phyloP scores from a whole-genome alignment of 176 grass and related monocot genomes.

The Microstegium vimineum region DNA sequence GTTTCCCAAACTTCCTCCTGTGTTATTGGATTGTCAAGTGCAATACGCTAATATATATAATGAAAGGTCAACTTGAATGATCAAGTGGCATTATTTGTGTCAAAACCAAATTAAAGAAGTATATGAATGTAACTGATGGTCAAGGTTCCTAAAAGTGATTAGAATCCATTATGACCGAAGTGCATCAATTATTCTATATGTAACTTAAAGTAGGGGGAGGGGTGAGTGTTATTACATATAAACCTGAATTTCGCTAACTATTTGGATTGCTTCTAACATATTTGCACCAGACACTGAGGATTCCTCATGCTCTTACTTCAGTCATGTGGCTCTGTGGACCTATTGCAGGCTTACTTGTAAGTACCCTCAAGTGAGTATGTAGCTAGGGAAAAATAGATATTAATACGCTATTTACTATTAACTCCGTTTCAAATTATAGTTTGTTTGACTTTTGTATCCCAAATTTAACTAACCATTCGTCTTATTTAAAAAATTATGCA shows the following conservation, averaged over 20 bases:
- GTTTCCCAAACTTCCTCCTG: too few relatives aligned
- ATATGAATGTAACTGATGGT: not conserved
- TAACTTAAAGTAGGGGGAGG: not conserved
- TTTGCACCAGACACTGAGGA: constrained; percentile 56
- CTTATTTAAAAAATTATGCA: too few relatives aligned
- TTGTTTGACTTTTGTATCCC: too few relatives aligned
- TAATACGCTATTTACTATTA: not conserved
- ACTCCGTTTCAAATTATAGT: too few relatives aligned
- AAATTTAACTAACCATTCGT: too few relatives aligned
- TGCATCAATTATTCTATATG: not conserved
- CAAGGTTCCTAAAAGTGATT: not conserved
- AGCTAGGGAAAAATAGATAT: not conserved
- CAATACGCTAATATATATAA: too few relatives aligned
- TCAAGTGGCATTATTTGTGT: too few relatives aligned
- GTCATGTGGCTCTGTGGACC: constrained; percentile 85
- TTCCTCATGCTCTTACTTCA: constrained; percentile 75
- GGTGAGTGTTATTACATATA: not conserved
- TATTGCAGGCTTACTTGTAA: constrained; percentile 81
- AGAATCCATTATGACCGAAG: not conserved
- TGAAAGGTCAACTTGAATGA: too few relatives aligned
- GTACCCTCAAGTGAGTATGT: constrained; percentile 3
- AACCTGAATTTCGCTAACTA: not conserved
- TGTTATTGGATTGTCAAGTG: too few relatives aligned
- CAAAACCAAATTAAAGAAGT: too few relatives aligned
- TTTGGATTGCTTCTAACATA: not conserved